These are phyloP conservation scores for Wickerhamomyces sp. DNA, from an alignment of 1,139 yeast genomes.

Conservation along the genomic window DNA sequence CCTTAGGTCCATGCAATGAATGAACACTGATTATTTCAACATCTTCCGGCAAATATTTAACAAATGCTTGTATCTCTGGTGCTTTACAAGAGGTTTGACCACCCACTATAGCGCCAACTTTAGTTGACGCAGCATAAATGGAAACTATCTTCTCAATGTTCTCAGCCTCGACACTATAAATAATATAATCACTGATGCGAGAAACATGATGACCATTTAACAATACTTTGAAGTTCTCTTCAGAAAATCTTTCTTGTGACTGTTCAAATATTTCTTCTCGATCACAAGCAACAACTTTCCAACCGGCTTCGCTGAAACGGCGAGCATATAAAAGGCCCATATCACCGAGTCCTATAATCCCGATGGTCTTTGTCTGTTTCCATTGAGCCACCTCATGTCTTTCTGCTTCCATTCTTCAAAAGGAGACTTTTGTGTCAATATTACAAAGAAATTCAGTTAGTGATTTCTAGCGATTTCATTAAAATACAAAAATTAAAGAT, in stretches of 20 bases:
- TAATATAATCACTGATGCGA: conserved; percentile 71
- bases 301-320: conserved; percentile 75
- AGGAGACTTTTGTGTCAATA: no score
- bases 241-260: conserved; percentile 37
- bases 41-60: conserved; percentile 66
- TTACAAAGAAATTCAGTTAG: no score
- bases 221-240: conserved; percentile 49
- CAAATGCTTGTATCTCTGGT: conserved; percentile 88
- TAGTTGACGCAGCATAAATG: conserved; percentile 81
- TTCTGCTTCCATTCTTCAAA: no score
- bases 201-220: conserved; percentile 81
- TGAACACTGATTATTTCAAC: conserved; percentile 82
- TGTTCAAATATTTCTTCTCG: conserved; percentile 59
- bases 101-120: conserved; percentile 88
- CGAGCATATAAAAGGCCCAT: conserved; percentile 91
- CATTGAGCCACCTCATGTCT: neutral
- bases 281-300: conserved; percentile 92
- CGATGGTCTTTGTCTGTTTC: conserved; percentile 53
- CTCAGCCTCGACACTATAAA: conserved; percentile 90
- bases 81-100: conserved; percentile 96
- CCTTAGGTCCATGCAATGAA: conserved; percentile 92
- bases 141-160: conserved; percentile 68
- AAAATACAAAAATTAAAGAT: no score
- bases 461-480: no score
- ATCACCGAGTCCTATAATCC: conserved; percentile 94